These are phyloP conservation scores for Marasmius sp. DNA, from an alignment of 1,284 basidiomycete species.

Conservation along the genomic window DNA sequence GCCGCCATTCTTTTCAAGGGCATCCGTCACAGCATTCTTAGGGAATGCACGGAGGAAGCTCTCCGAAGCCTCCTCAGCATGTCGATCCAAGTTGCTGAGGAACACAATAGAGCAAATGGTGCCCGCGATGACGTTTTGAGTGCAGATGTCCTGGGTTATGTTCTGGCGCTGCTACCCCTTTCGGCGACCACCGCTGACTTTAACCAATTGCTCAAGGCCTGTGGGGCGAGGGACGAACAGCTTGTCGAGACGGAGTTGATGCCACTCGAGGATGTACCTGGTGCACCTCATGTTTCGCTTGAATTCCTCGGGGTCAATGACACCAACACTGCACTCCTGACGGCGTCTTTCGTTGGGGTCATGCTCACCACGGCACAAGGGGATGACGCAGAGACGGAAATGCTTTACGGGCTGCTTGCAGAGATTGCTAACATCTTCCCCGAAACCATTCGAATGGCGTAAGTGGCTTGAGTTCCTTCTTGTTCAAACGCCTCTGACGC, in stretches of 20 bases:
- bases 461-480: slow-evolving; percentile 31
- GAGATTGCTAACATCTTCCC: slow-evolving; percentile 74
- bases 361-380: slow-evolving; percentile 80
- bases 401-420: slow-evolving; percentile 76
- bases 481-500: slow-evolving; percentile 6
- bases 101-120: slow-evolving; percentile 28
- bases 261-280: slow-evolving; percentile 43
- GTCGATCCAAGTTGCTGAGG: slow-evolving; percentile 38
- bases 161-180: slow-evolving; percentile 76
- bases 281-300: slow-evolving; percentile 55
- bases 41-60: slow-evolving; percentile 55
- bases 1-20: slow-evolving; percentile 86
- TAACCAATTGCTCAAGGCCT: slow-evolving; percentile 59
- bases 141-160: slow-evolving; percentile 74
- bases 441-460: slow-evolving; percentile 76
- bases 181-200: slow-evolving; percentile 60
- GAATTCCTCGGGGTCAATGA: slow-evolving; percentile 68
- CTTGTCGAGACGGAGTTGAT: slow-evolving; percentile 35
- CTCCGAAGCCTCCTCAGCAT: slow-evolving; percentile 59
- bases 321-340: slow-evolving; percentile 65
- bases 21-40: slow-evolving; percentile 67
- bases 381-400: slow-evolving; percentile 80
- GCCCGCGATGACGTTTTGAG: slow-evolving; percentile 44
- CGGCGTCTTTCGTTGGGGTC: slow-evolving; percentile 74
- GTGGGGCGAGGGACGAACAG: slow-evolving; percentile 54